These are phyloP conservation scores for Talaromyces atroroseus DNA, from an alignment of 2,329 filamentous ascomycete species.

Conservation along the genomic window DNA sequence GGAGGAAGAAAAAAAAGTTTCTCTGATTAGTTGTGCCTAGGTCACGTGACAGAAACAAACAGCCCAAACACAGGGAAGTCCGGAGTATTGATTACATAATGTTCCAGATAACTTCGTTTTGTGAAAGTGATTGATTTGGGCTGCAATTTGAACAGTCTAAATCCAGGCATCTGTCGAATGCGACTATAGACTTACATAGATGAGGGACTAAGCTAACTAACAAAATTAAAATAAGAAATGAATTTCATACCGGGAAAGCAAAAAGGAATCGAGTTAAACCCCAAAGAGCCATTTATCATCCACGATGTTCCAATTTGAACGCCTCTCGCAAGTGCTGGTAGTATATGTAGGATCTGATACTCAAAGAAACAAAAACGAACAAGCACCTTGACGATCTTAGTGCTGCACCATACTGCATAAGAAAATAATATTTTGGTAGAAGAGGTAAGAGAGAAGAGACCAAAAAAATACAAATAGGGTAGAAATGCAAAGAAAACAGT, in stretches of 20 bases:
- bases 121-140: too few relatives aligned
- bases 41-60: constrained; percentile 13
- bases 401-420: constrained; percentile 1
- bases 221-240: background rate
- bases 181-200: background rate
- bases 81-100: too few relatives aligned
- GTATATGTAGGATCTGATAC: constrained; percentile 5
- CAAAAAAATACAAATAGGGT: constrained; percentile 6
- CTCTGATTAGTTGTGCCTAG: background rate
- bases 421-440: constrained; percentile 5
- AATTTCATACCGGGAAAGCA: background rate
- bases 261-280: background rate
- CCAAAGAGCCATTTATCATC: background rate
- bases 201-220: background rate
- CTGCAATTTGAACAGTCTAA: too few relatives aligned
- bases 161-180: too few relatives aligned
- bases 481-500: constrained; percentile 13
- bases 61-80: constrained; percentile 7
- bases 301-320: background rate
- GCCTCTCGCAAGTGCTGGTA: constrained; percentile 6
- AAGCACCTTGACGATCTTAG: background rate
- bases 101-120: too few relatives aligned
- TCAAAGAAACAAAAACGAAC: constrained; percentile 2
- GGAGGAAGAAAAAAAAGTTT: constrained; percentile 11
- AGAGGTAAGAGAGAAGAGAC: constrained; percentile 12